Evolutionary conservation across 768 basidiomycete species (phyloP).

Genomic region (Clitopilus hobsonii): DNA sequence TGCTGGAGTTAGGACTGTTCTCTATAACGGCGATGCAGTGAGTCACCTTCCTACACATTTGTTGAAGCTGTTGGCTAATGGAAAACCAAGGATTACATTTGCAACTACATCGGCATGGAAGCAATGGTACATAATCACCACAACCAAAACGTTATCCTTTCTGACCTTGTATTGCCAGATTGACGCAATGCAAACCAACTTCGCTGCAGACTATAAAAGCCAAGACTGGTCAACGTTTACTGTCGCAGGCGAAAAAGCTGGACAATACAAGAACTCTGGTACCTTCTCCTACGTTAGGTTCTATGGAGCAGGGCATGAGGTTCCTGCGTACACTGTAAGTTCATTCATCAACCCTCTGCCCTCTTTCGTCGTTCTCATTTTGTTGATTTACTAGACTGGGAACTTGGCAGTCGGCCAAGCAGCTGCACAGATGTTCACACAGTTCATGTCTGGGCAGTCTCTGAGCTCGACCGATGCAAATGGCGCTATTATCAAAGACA

Average conservation of each 20-base stretch:
- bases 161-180: too few species aligned
- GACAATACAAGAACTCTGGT: conserved; percentile 55
- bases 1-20: conserved; percentile 46
- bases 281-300: conserved; percentile 51
- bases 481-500: neutral
- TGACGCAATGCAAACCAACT: conserved; percentile 39
- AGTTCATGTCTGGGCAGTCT: neutral
- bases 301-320: conserved; percentile 43
- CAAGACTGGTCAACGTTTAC: conserved; percentile 43
- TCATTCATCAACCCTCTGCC: too few species aligned
- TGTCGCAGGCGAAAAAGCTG: conserved; percentile 44
- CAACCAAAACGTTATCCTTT: too few species aligned
- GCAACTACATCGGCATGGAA: conserved; percentile 55
- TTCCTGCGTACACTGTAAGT: conserved; percentile 39
- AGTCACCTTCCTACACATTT: conserved; percentile 8
- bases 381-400: conserved; percentile 24
- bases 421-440: too few species aligned
- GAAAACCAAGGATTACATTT: conserved; percentile 40
- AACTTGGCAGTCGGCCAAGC: conserved; percentile 15
- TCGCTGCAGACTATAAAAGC: conserved; percentile 32
- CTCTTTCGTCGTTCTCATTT: too few species aligned
- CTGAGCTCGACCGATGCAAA: neutral
- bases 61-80: neutral
- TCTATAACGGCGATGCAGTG: conserved; percentile 58
- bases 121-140: conserved; percentile 26